These are phyloP conservation scores for Trichosporon faecale DNA, from an alignment of 1,284 basidiomycete species.

Conservation along the genomic window DNA sequence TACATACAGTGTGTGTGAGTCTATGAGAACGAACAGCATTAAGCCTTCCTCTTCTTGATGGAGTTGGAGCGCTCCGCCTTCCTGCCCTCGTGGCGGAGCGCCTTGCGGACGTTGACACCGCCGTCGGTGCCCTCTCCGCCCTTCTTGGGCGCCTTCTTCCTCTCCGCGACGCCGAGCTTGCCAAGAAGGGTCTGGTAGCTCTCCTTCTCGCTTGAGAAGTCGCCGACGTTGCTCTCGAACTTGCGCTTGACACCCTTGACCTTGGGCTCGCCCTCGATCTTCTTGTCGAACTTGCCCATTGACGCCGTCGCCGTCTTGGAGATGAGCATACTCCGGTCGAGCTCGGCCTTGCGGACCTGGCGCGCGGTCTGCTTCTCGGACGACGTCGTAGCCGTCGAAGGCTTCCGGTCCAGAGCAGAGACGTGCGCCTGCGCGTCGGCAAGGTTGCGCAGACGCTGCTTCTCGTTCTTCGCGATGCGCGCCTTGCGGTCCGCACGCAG, in stretches of 20 bases:
- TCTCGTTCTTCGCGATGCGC: conserved; percentile 63
- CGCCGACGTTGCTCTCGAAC: conserved; percentile 56
- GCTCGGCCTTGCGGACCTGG: conserved; percentile 65
- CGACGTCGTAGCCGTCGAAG: conserved; percentile 23
- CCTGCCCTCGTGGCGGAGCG: conserved; percentile 62
- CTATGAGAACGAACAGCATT: background rate
- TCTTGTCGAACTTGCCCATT: conserved; percentile 85
- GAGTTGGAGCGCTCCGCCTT: conserved; percentile 19
- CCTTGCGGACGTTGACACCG: conserved; percentile 71
- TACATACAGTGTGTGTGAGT: conserved; percentile 10
- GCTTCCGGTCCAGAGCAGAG: conserved; percentile 21
- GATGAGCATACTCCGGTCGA: conserved; percentile 73
- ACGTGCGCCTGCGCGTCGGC: conserved; percentile 57
- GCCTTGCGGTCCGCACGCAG: conserved; percentile 66
- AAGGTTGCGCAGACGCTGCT: conserved; percentile 74
- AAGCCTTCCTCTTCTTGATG: conserved; percentile 9
- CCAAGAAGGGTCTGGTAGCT: conserved; percentile 70
- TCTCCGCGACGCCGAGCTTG: conserved; percentile 65
- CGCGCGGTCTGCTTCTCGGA: conserved; percentile 44
- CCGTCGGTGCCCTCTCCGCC: conserved; percentile 54
- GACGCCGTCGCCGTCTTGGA: conserved; percentile 85
- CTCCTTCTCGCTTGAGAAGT: conserved; percentile 64
- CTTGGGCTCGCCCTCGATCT: conserved; percentile 86
- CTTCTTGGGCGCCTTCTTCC: conserved; percentile 56
- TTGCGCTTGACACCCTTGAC: conserved; percentile 85